Conservation (phyloP, 2,329 filamentous ascomycete species). For the Blumeriella jaapii region DNA sequence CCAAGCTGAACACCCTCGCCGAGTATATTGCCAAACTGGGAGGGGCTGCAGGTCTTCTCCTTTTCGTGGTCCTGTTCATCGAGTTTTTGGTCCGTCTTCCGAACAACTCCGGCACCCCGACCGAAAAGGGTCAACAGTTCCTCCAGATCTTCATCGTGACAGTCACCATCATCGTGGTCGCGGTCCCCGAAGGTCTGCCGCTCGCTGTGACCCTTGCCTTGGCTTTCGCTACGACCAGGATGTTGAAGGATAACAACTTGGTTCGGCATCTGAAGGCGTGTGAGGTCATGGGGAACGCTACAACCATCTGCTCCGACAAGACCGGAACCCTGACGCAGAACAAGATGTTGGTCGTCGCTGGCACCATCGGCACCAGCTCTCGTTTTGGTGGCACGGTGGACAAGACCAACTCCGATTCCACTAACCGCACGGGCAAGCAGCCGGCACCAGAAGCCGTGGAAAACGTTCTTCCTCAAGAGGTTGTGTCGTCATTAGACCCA, state of each 20-base stretch:
- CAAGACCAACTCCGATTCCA: slow-evolving; percentile 16
- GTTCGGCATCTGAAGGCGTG: slow-evolving; percentile 57
- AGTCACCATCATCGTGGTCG: slow-evolving; percentile 58
- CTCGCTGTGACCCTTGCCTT: slow-evolving; percentile 57
- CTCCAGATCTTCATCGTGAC: slow-evolving; percentile 52
- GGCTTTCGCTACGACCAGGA: slow-evolving; percentile 54
- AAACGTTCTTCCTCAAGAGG: slow-evolving; percentile 23
- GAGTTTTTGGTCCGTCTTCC: slow-evolving; percentile 58
- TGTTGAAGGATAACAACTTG: slow-evolving; percentile 59
- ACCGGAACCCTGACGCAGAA: slow-evolving; percentile 66
- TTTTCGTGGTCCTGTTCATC: slow-evolving; percentile 73
- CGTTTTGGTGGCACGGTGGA: slow-evolving; percentile 36
- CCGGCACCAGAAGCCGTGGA: slow-evolving; percentile 14
- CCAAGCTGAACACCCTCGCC: slow-evolving; percentile 64
- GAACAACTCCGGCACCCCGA: slow-evolving; percentile 34
- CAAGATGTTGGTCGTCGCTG: slow-evolving; percentile 66
- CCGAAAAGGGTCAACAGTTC: slow-evolving; percentile 49
- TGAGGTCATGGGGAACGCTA: slow-evolving; percentile 62
- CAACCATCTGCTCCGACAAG: slow-evolving; percentile 71
- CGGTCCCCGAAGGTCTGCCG: slow-evolving; percentile 54
- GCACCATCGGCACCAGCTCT: slow-evolving; percentile 48
- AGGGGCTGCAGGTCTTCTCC: slow-evolving; percentile 56
- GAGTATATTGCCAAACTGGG: slow-evolving; percentile 72
- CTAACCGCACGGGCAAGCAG: slow-evolving; percentile 20
- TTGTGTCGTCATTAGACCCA: slow-evolving; percentile 20